Evolutionary conservation across 2,329 filamentous ascomycete species (phyloP), one percentile per base, ranked within the genome.

Genomic region (Colletotrichum lini): DNA sequence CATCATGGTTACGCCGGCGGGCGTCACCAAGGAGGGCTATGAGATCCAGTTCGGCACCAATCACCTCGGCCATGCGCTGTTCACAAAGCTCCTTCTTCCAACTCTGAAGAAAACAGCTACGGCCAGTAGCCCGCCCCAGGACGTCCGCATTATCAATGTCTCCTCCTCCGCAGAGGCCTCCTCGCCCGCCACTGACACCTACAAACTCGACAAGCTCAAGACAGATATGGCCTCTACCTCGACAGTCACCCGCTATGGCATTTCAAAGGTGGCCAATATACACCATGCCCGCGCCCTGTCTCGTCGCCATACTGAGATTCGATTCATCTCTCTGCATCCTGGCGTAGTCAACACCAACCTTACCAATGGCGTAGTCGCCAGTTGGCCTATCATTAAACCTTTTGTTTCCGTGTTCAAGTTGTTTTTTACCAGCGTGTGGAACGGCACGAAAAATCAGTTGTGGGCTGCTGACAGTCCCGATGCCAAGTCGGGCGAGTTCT

Each of bases 11-110:
- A 63, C 75, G 8, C 76, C 80, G 0, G 74, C 82, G 0, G 78
- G 73, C 2, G 73, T 82, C 18, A 85, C 83, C 1, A 74, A 75
- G 21, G 82, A 87, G 18, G 84, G 84, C 21, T 87, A 85, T 66
- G 86, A 88, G 73, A 72, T 83, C 7, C 82, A 86, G 67, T 85
- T 87, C 69, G 84, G 82, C 1, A 84, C 81, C 1, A 88, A 88
- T 67, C 83, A 86, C 74, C 73, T 87, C 38, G 84, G 85, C 18
- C 84, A 86, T 63, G 83, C 85, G 4, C 79, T 84, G 2, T 77
- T 88, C 16, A 79, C 80, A 9, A 80, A 81, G 61, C 77, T 82
- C 2, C 75, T 86, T 1, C 45, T 78, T 7, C 79, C 79, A 1
- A 5, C 75, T 0, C 67, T 81, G 59, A 64, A 76, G 8, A 73